Evolutionary conservation across 805 yeast genomes (phyloP).

Genomic region (Pichia exigua): DNA sequence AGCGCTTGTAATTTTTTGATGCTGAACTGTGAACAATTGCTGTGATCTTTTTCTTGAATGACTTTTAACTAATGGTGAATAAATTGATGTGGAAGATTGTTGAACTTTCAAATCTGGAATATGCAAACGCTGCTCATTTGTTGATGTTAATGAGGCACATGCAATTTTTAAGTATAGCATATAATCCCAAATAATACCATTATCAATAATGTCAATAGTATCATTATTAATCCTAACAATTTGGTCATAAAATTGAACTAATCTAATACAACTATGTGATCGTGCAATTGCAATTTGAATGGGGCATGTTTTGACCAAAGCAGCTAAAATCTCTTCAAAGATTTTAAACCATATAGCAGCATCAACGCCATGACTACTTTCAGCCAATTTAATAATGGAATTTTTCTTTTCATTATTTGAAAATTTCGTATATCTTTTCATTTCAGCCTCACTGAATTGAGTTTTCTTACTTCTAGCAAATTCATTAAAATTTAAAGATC

Average conservation of each 20-base stretch:
- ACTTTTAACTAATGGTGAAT: slow-evolving; percentile 40
- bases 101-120: slow-evolving; percentile 26
- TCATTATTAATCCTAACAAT: slow-evolving; percentile 49
- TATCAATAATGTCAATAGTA: slow-evolving; percentile 14
- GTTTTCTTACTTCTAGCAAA: slow-evolving; percentile 46
- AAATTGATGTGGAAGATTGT: slow-evolving; percentile 16
- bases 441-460: slow-evolving; percentile 66
- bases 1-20: slow-evolving; percentile 88
- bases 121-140: slow-evolving; percentile 75
- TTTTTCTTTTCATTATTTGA: slow-evolving; percentile 51
- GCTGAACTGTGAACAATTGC: slow-evolving; percentile 75
- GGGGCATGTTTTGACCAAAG: slow-evolving; percentile 76
- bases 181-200: slow-evolving; percentile 29
- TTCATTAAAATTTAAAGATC: slow-evolving; percentile 58
- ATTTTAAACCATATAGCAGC: slow-evolving; percentile 92
- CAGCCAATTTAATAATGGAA: slow-evolving; percentile 70
- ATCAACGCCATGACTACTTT: slow-evolving; percentile 90
- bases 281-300: slow-evolving; percentile 91
- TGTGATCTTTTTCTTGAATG: slow-evolving; percentile 73
- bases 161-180: slow-evolving; percentile 83
- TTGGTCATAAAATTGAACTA: slow-evolving; percentile 77
- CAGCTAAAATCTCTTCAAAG: slow-evolving; percentile 65
- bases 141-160: slow-evolving; percentile 83
- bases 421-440: slow-evolving; percentile 59
- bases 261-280: slow-evolving; percentile 78